phyloP scores from a whole-genome alignment of 2,329 filamentous ascomycete genomes.

The Bipolaris gigantea region DNA sequence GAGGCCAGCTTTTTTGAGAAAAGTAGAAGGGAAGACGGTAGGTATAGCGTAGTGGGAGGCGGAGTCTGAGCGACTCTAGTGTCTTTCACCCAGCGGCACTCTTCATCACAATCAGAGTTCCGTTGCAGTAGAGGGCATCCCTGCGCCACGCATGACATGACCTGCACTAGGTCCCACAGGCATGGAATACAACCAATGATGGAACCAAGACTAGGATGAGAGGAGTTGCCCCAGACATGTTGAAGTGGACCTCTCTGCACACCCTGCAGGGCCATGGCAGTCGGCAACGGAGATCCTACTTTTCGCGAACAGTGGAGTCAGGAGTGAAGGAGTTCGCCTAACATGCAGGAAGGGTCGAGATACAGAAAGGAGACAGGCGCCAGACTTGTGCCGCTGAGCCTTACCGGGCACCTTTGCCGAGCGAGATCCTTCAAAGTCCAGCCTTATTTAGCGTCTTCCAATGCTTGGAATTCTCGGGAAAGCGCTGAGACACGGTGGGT shows the following conservation, averaged over 20 bases:
- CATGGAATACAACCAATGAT: slow-evolving; percentile 6
- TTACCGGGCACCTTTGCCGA: background rate
- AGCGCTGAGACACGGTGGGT: background rate
- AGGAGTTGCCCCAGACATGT: slow-evolving; percentile 4
- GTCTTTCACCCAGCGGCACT: slow-evolving; percentile 5
- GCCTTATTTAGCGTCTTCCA: background rate
- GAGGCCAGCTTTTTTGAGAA: slow-evolving; percentile 6
- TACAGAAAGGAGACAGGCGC: background rate
- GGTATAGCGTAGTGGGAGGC: slow-evolving; percentile 4
- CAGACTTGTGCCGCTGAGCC: background rate
- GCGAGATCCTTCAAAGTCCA: background rate
- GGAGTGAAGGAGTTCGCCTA: slow-evolving; percentile 4
- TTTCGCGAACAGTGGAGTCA: slow-evolving; percentile 3
- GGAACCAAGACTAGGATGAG: slow-evolving; percentile 4
- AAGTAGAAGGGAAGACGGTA: slow-evolving; percentile 6
- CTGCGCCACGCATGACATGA: slow-evolving; percentile 1
- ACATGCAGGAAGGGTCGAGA: slow-evolving; percentile 2
- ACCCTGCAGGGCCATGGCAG: slow-evolving; percentile 1
- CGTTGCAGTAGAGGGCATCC: slow-evolving; percentile 7
- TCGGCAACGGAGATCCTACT: slow-evolving; percentile 5
- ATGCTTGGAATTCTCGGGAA: background rate
- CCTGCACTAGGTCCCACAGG: slow-evolving; percentile 9
- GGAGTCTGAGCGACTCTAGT: slow-evolving; percentile 6
- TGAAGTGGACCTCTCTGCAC: slow-evolving; percentile 3
- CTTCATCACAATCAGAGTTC: slow-evolving; percentile 4